Percentiles rank a stretch among this genome's conserved stretches.
phyloP scores from a whole-genome alignment of 768 basidiomycete genomes.

The Pulveroboletus sp. region DNA sequence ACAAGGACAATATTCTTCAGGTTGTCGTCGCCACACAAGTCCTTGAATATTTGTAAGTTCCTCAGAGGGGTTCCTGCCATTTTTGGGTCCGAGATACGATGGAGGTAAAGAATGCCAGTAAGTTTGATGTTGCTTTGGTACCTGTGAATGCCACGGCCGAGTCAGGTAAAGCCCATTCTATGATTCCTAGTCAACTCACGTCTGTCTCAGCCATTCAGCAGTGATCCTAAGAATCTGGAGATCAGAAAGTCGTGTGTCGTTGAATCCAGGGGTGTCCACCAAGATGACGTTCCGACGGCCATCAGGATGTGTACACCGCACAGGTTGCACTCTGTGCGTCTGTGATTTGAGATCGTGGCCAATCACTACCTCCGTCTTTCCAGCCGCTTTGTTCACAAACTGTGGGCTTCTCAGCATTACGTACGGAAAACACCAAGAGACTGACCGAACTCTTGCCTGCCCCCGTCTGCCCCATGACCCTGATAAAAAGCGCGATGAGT shows the following conservation, averaged over 20 bases:
- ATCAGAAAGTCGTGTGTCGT: conserved; percentile 13
- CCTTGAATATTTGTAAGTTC: conserved; percentile 8
- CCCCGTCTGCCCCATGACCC: conserved; percentile 18
- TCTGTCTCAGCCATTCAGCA: conserved; percentile 14
- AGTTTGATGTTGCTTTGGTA: conserved; percentile 10
- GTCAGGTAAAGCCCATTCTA: not conserved
- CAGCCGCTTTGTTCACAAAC: conserved; percentile 13
- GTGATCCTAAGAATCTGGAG: conserved; percentile 8
- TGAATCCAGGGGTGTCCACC: conserved; percentile 18
- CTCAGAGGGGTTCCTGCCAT: conserved; percentile 8
- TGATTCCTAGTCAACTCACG: conserved; percentile 3
- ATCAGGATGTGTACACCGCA: conserved; percentile 15
- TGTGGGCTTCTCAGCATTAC: not conserved
- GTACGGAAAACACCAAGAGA: not conserved
- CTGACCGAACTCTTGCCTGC: conserved; percentile 20
- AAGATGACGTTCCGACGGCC: conserved; percentile 11
- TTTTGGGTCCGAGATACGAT: conserved; percentile 13
- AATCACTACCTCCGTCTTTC: not conserved
- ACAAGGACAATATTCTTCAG: conserved; percentile 18
- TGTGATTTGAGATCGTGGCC: conserved; percentile 3
- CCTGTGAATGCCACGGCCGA: not conserved
- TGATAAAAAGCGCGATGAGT: not conserved
- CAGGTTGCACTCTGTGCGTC: conserved; percentile 4
- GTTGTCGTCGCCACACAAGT: conserved; percentile 8
- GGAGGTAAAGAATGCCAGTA: conserved; percentile 12